phyloP scores from a whole-genome alignment of 345 rosid species.

The Pistacia integerrima region DNA sequence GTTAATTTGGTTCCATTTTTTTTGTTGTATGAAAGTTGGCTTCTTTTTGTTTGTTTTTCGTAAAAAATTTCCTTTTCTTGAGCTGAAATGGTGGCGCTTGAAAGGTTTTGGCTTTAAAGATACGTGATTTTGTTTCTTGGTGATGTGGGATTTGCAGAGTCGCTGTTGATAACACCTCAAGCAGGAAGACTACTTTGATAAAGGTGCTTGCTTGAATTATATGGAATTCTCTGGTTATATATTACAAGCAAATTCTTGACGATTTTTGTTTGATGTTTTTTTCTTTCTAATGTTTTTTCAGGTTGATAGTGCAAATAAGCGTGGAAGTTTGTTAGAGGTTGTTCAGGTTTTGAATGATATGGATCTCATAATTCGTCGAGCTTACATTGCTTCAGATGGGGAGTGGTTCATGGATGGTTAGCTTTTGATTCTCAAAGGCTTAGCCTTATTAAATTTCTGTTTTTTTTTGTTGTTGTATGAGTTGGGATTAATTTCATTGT shows the following conservation, averaged over 20 bases:
- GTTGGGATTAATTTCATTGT: constrained; percentile 19
- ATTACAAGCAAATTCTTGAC: constrained; percentile 5
- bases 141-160: constrained; percentile 55
- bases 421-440: constrained; percentile 19
- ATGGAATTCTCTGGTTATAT: constrained; percentile 11
- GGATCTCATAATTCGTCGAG: constrained; percentile 68
- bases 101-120: constrained; percentile 18
- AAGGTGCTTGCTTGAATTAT: constrained; percentile 46
- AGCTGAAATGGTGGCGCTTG: constrained; percentile 15
- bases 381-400: constrained; percentile 87
- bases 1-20: constrained; percentile 6
- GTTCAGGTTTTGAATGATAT: constrained; percentile 84
- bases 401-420: constrained; percentile 94
- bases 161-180: constrained; percentile 59
- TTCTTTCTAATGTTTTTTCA: constrained; percentile 23
- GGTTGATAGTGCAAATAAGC: constrained; percentile 83
- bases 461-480: neutral
- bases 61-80: constrained; percentile 15
- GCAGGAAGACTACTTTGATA: constrained; percentile 63
- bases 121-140: constrained; percentile 15
- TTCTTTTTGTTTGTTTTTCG: constrained; percentile 3
- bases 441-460: neutral
- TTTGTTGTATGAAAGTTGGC: constrained; percentile 20
- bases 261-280: neutral
- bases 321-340: constrained; percentile 78